A percentile compares a stretch with the other conserved stretches of the same genome.
These are phyloP conservation scores for Corchorus olitorius DNA, from an alignment of 345 rosid species.

Conservation along the genomic window DNA sequence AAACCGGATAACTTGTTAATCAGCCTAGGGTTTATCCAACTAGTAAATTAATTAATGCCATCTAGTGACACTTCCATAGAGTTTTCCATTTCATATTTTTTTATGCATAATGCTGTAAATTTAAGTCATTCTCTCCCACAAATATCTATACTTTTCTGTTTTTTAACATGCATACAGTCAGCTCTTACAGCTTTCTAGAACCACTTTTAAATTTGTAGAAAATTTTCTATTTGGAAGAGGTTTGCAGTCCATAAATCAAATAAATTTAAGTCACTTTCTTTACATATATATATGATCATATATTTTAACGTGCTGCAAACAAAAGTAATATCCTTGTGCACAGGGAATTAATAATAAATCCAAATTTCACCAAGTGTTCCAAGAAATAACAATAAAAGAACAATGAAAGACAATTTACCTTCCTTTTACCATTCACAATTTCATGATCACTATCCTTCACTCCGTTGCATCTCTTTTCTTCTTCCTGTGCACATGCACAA, in stretches of 20 bases:
- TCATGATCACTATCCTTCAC: slow-evolving; percentile 13
- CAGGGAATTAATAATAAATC: neutral
- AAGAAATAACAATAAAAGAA: neutral
- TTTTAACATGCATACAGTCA: neutral
- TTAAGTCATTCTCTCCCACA: neutral
- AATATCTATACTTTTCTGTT: neutral
- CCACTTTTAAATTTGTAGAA: neutral
- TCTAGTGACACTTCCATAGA: neutral
- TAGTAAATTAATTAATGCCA: neutral
- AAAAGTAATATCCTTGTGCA: neutral
- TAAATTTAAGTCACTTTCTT: neutral
- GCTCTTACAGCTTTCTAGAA: neutral
- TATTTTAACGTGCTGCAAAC: neutral
- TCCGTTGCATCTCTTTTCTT: slow-evolving; percentile 18
- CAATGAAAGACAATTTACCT: neutral
- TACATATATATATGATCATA: neutral
- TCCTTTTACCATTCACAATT: slow-evolving; percentile 8
- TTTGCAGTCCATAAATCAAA: neutral
- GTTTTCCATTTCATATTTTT: neutral
- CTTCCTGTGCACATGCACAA: slow-evolving; percentile 8
- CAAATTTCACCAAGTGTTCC: neutral
- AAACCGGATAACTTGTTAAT: neutral
- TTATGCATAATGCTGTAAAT: neutral
- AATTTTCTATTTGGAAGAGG: neutral
- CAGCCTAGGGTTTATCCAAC: neutral